phyloP scores from a whole-genome alignment of 2,329 filamentous ascomycete species.

The Colletotrichum orchidophilum region DNA sequence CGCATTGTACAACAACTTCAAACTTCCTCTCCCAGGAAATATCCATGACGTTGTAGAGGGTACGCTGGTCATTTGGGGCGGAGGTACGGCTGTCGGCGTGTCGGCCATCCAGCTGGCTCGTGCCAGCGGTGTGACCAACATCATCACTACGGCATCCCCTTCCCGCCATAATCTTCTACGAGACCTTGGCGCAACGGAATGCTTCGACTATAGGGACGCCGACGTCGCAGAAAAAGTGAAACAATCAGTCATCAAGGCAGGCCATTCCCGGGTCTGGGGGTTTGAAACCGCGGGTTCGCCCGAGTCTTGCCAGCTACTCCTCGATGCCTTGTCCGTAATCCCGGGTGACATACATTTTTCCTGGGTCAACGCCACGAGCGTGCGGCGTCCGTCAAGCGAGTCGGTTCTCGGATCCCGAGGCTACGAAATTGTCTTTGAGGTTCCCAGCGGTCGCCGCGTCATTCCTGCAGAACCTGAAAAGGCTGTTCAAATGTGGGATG shows the following conservation, averaged over 20 bases:
- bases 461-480: background rate
- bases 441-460: background rate
- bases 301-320: background rate
- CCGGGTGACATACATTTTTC: background rate
- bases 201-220: background rate
- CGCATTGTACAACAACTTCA: constrained; percentile 4
- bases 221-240: background rate
- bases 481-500: background rate
- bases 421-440: background rate
- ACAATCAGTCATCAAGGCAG: background rate
- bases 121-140: background rate
- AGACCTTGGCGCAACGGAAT: background rate
- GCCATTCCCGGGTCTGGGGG: background rate
- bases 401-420: background rate
- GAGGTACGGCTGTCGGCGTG: background rate
- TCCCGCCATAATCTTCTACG: background rate
- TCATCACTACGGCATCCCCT: background rate
- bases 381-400: background rate
- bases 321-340: background rate
- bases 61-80: background rate
- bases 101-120: background rate
- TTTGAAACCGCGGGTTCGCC: background rate
- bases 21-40: background rate
- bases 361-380: background rate
- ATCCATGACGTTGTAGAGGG: background rate